Percentiles rank a stretch among this genome's conserved stretches.
Evolutionary conservation across 108 stramenopile species (phyloP).

Genomic region (Epithemia pelagica): DNA sequence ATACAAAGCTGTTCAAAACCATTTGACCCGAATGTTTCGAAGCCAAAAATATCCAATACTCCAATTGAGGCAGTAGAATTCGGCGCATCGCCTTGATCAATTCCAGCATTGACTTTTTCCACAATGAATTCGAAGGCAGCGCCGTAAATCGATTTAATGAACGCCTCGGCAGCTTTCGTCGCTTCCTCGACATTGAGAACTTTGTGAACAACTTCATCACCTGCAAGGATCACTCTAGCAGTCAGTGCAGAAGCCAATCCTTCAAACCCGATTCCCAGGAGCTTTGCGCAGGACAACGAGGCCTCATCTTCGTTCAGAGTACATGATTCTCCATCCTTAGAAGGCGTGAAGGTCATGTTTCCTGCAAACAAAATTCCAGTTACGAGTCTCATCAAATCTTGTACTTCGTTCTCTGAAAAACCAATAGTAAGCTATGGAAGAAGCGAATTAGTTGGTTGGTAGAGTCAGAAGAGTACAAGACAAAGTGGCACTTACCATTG

Average conservation of each 20-base stretch:
- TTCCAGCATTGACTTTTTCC: constrained; percentile 70
- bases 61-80: constrained; percentile 72
- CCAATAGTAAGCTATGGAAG: constrained; percentile 81
- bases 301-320: constrained; percentile 57
- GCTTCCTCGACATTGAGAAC: constrained; percentile 69
- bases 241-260: constrained; percentile 78
- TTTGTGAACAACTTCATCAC: constrained; percentile 67
- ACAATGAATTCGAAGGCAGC: constrained; percentile 92
- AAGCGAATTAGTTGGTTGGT: background rate
- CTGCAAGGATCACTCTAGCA: constrained; percentile 62
- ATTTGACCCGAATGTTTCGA: constrained; percentile 88
- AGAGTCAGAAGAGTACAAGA: too few relatives aligned
- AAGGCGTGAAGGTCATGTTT: constrained; percentile 74
- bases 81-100: constrained; percentile 17
- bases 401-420: constrained; percentile 48
- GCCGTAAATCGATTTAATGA: constrained; percentile 92
- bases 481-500: constrained; percentile 86
- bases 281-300: constrained; percentile 54
- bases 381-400: constrained; percentile 67
- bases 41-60: constrained; percentile 96
- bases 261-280: constrained; percentile 64
- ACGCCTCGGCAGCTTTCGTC: constrained; percentile 81
- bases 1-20: constrained; percentile 95
- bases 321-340: constrained; percentile 59
- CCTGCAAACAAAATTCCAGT: constrained; percentile 72